Conservation (phyloP, 2,329 filamentous ascomycete genomes). For the Diaporthe vexans region DNA sequence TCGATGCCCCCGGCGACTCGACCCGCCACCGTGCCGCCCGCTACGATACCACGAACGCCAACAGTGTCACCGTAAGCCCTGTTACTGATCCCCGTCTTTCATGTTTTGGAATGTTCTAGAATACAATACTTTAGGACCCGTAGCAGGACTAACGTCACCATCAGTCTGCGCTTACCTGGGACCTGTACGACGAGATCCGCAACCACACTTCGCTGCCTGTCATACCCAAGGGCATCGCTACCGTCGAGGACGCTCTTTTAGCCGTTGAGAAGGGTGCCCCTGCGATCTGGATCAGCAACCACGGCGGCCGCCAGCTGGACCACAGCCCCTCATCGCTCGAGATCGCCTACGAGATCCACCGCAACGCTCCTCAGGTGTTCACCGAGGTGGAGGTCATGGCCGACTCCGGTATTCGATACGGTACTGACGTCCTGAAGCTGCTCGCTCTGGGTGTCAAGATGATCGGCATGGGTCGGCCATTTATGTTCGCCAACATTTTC, state of each 20-base stretch:
- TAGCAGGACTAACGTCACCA: too few species aligned
- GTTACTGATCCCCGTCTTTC: too few species aligned
- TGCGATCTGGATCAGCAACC: constrained; percentile 58
- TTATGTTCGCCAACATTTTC: constrained; percentile 66
- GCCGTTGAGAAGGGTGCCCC: constrained; percentile 51
- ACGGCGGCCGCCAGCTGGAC: constrained; percentile 58
- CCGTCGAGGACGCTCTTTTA: constrained; percentile 53
- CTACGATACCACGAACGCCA: constrained; percentile 43
- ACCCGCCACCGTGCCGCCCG: constrained; percentile 44
- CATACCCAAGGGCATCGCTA: constrained; percentile 56
- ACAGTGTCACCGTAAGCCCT: constrained; percentile 41
- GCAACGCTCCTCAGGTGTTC: constrained; percentile 55
- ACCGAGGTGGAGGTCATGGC: constrained; percentile 45
- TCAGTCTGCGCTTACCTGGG: too few species aligned
- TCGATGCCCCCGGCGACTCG: constrained; percentile 47
- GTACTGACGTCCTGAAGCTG: constrained; percentile 56
- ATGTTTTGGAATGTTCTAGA: too few species aligned
- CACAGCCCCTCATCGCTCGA: constrained; percentile 52
- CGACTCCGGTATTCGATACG: constrained; percentile 55
- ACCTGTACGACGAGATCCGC: too few species aligned
- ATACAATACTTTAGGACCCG: too few species aligned
- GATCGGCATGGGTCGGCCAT: constrained; percentile 53
- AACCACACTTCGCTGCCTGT: constrained; percentile 54
- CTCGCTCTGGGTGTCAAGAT: constrained; percentile 55
- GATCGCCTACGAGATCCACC: constrained; percentile 50